Base-by-base conservation (phyloP, 2,329 filamentous ascomycete species). In the Acarospora socialis region DNA sequence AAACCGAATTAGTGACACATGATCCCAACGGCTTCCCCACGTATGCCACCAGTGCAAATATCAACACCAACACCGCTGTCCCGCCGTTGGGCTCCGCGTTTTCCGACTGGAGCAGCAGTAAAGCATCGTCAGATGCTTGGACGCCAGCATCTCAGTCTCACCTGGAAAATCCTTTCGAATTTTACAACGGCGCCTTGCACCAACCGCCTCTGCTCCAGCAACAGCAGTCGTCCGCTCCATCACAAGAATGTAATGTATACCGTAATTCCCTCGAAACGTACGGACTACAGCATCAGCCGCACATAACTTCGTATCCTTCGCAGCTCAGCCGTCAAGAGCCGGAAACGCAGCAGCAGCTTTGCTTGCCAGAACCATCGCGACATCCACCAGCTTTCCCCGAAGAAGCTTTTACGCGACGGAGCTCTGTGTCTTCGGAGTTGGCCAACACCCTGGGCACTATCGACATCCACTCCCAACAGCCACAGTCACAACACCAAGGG, bases 41-140 rank as follows among this genome's bases (percentile, higher is more conserved):
- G 34, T 34, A 13, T 40, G 40, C 22, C 30, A 28, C 4, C 45
- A 45, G 6, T 22, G 30, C 6, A 32, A 35, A n/a, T 31, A 15
- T 13, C 12, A 25, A 15, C 23, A 25, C 12, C 8, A n/a, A n/a
- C 6, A 13, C 23, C 7, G 4, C 12, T 10, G 7, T 25, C 12
- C 6, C 6, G 12, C 23, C 23, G 23, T n/a, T 44, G 17, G 48
- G 43, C 29, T 30, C 47, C 13, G 35, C 43, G 10, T 49, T 46
- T 28, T 36, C 45, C 3, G 47, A 50, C 19, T 54, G 51, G 51
- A 40, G 45, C 15, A 42, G 42, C 21, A 36, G 43, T 18, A 46
- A 45, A 27, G 45, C 50, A 20, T 45, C 48, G 7, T 36, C 47
- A 13, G 33, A 45, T 21, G 37, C 44, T 5, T 55, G 53, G 53